phyloP scores from a whole-genome alignment of 768 basidiomycete species.

The Russula dissimulans region DNA sequence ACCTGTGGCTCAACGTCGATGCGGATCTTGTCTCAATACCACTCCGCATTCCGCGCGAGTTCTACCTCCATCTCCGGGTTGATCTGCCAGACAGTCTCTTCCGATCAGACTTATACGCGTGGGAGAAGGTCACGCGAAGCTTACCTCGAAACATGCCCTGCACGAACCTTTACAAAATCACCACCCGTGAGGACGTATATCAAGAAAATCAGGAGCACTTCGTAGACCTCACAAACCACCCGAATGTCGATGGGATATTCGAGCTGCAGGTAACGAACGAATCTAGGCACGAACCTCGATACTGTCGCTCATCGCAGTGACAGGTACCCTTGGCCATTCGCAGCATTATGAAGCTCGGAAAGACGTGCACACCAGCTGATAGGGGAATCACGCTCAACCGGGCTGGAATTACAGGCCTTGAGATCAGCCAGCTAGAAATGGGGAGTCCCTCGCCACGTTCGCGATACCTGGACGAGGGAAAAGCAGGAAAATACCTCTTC shows the following conservation, averaged over 20 bases:
- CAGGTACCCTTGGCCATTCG: conserved; percentile 80
- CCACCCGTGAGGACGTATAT: conserved; percentile 77
- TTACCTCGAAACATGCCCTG: conserved; percentile 74
- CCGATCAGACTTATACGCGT: conserved; percentile 55
- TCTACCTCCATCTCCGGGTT: conserved; percentile 84
- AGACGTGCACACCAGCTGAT: conserved; percentile 63
- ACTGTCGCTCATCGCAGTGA: not conserved
- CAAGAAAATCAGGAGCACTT: conserved; percentile 84
- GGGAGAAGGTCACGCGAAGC: conserved; percentile 64
- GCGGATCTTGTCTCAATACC: conserved; percentile 70
- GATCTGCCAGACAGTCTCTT: conserved; percentile 59
- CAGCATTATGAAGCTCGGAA: conserved; percentile 75
- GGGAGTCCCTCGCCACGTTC: conserved; percentile 47
- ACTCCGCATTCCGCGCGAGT: conserved; percentile 81
- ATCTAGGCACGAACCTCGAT: not conserved
- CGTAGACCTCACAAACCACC: conserved; percentile 84
- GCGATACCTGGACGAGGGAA: conserved; percentile 67
- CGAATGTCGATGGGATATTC: conserved; percentile 90
- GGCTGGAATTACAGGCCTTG: conserved; percentile 75
- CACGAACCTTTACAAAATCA: conserved; percentile 72
- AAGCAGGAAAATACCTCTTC: conserved; percentile 67
- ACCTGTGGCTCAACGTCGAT: conserved; percentile 81
- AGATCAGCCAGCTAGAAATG: conserved; percentile 71
- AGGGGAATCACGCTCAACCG: conserved; percentile 64
- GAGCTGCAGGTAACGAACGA: conserved; percentile 65